Evolutionary conservation across 306 rosid species (phyloP), one percentile per base, ranked within the genome.

Genomic region (Arachis hypogaea): DNA sequence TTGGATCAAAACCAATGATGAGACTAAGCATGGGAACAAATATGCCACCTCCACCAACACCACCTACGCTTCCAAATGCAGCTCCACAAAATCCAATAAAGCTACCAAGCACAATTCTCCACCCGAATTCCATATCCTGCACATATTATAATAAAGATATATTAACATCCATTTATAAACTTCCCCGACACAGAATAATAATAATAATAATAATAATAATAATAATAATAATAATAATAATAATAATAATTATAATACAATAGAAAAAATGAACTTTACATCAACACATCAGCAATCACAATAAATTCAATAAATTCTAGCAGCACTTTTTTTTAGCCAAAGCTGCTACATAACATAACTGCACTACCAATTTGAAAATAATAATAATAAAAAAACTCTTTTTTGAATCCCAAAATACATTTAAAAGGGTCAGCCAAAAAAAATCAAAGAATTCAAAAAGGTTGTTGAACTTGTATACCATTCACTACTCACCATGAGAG

Each of bases 1-100:
- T 95, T 5, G 93, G 81, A 87, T 95, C 99, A 73, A 92, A 95
- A 3, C 99, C 99, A 73, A 95, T 73, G 63, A 92, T 82, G 4
- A 95, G 84, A 72, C 82, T 90, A 57, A 92, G 97, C 99, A 95
- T 95, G 8, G 99, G 99, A 66, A 95, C 99, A 18, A 89, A 95
- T 71, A 95, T 92, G 62, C 99, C 99, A 36, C 99, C 99, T 1
- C 99, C 99, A 58, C 99, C 99, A 38, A 94, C 95, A 12, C 99
- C 99, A 10, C 99, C 99, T 0, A 95, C 97, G 69, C 99, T 95
- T 69, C 99, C 98, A 70, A 90, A 95, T 3, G 99, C 92, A 0
- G 93, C 99, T 56, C 99, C 99, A 66, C 85, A 84, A 66, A 95
- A 95, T 41, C 98, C 99, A 72, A 95, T 46, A 14, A 90, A 9